Base-by-base conservation (phyloP, 495 filamentous ascomycete species). In the Xylaria intraflava region DNA sequence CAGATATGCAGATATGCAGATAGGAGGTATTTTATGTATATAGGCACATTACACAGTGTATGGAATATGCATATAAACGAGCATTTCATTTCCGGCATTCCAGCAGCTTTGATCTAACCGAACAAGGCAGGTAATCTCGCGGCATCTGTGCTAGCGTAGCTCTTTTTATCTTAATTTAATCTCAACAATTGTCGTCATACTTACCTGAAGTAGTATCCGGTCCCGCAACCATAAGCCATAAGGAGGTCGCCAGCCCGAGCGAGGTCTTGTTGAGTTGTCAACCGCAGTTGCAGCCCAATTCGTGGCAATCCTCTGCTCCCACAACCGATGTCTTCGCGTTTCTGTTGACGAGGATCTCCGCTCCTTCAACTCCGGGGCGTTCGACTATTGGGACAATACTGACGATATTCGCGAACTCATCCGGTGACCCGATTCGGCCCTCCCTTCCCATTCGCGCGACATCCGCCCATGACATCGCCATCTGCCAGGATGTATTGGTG, bases 401-500 rank as follows among this genome's bases (percentile, higher is more conserved):
- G 14, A n/a, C n/a, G 35, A 38, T 38, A 38, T n/a, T n/a, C n/a
- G n/a, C 35, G 35, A 16, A 38, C 35, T 14, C 10, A 38, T 38
- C 35, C 35, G 5, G 14, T 4, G 9, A 38, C 14, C 16, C 35
- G 35, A 17, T n/a, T n/a, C n/a, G n/a, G n/a, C n/a, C n/a, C n/a
- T n/a, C n/a, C 16, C 11, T 19, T 38, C 35, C 11, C 2, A 17
- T 38, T 38, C 31, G 11, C 11, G 31, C 31, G 7, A n/a, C 11
- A 35, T 3, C 11, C 35, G 17, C 17, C 35, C 35, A 38, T n/a
- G 35, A 4, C 35, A 19, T 3, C 4, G 35, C 3, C n/a, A 38
- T 3, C 11, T 7, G 30, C 45, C 57, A 64, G 58, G 58, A 66
- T 66, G 64, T 35, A 57, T 36, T 49, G 55, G 59, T 57, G 52